Conservation (phyloP, 1,139 yeast genomes). For the Lodderomyces pseudojiufengensis region DNA sequence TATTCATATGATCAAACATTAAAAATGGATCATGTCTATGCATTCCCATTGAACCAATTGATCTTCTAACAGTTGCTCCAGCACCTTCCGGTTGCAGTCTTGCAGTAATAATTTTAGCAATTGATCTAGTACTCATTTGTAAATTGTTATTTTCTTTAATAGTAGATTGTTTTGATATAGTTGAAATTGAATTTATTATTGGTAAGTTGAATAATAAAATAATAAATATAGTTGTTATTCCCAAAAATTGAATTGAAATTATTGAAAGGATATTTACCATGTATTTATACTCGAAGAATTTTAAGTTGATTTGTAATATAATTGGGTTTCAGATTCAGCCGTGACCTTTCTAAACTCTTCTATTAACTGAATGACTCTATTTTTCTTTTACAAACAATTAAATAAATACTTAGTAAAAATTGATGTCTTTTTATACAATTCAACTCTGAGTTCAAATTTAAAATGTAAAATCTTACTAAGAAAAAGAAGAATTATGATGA, state of each 20-base stretch:
- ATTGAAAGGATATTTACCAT: slow-evolving; percentile 9
- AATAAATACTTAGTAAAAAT: too few relatives aligned
- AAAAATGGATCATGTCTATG: slow-evolving; percentile 80
- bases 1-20: slow-evolving; percentile 75
- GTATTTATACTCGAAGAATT: slow-evolving; percentile 12
- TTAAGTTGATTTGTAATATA: neutral
- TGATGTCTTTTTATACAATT: too few relatives aligned
- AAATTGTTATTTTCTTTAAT: slow-evolving; percentile 5
- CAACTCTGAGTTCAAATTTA: too few relatives aligned
- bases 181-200: neutral
- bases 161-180: neutral
- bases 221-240: slow-evolving; percentile 5
- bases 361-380: too few relatives aligned
- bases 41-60: slow-evolving; percentile 66
- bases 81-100: slow-evolving; percentile 81
- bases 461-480: slow-evolving; percentile 1
- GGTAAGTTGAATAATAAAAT: neutral
- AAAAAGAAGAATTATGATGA: neutral
- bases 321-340: too few relatives aligned
- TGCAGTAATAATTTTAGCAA: slow-evolving; percentile 60
- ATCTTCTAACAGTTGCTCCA: slow-evolving; percentile 80
- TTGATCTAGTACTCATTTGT: slow-evolving; percentile 37
- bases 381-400: too few relatives aligned
- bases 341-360: too few relatives aligned
- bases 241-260: slow-evolving; percentile 9